Conservation (phyloP, 805 yeast species). For the Kregervanrija delftensis region DNA sequence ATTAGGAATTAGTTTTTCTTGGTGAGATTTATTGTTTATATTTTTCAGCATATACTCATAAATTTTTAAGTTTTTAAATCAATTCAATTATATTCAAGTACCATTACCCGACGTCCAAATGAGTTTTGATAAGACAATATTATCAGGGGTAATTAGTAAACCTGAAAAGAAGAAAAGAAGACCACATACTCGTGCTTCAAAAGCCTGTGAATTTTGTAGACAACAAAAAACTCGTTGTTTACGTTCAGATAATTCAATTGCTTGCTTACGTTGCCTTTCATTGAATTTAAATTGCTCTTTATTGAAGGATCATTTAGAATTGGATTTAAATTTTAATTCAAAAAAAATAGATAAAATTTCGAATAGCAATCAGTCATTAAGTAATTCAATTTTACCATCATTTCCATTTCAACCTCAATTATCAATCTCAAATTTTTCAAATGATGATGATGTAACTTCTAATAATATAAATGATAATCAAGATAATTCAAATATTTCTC, state of each 20-base stretch:
- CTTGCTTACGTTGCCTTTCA: slow-evolving; percentile 10
- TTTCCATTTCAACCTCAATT: too few species aligned
- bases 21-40: too few species aligned
- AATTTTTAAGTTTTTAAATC: too few species aligned
- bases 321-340: not conserved
- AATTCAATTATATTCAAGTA: too few species aligned
- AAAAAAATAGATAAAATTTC: not conserved
- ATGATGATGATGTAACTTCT: too few species aligned
- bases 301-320: not conserved
- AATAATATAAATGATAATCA: too few species aligned
- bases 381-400: not conserved
- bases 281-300: slow-evolving; percentile 8
- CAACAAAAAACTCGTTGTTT: slow-evolving; percentile 12
- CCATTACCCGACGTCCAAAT: too few species aligned
- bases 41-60: too few species aligned
- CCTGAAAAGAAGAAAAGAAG: slow-evolving; percentile 2
- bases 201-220: slow-evolving; percentile 10
- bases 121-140: too few species aligned
- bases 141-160: not conserved
- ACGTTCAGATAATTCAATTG: slow-evolving; percentile 1
- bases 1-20: too few species aligned
- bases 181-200: slow-evolving; percentile 10
- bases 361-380: not conserved
- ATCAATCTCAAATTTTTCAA: too few species aligned
- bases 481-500: too few species aligned